Conservation (phyloP, 75 land plant species). For the Selaginella tamariscina region DNA sequence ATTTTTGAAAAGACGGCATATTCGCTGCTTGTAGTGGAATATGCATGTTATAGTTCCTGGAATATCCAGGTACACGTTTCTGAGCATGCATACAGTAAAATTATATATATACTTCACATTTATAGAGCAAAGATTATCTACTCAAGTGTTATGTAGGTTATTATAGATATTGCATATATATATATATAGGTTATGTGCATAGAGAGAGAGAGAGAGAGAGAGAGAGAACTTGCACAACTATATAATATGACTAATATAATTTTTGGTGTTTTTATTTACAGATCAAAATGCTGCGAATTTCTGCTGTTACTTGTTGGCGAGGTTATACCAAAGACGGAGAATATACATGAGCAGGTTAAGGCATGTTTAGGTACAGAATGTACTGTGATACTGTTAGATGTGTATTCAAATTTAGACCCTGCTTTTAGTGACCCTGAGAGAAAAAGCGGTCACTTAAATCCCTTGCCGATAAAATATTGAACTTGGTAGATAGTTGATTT, state of each 20-base stretch:
- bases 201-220: no score
- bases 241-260: no score
- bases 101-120: no score
- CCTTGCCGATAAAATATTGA: not conserved
- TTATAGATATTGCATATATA: not conserved
- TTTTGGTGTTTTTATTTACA: conserved; percentile 13
- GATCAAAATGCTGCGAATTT: conserved; percentile 59
- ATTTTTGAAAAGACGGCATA: no score
- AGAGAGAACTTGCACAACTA: no score
- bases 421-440: not conserved
- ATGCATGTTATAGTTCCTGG: no score
- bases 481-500: not conserved
- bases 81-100: no score
- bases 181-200: no score
- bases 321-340: conserved; percentile 26
- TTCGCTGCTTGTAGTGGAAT: no score
- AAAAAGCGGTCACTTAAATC: not conserved
- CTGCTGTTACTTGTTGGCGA: conserved; percentile 47
- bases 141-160: not conserved
- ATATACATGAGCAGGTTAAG: not conserved
- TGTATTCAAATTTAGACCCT: not conserved
- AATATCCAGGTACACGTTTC: no score
- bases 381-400: not conserved
- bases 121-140: no score
- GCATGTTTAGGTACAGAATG: not conserved